Evolutionary conservation across 129 eudicot genomes (phyloP), one percentile per base, ranked within the genome.

Genomic region (Tanacetum coccineum): DNA sequence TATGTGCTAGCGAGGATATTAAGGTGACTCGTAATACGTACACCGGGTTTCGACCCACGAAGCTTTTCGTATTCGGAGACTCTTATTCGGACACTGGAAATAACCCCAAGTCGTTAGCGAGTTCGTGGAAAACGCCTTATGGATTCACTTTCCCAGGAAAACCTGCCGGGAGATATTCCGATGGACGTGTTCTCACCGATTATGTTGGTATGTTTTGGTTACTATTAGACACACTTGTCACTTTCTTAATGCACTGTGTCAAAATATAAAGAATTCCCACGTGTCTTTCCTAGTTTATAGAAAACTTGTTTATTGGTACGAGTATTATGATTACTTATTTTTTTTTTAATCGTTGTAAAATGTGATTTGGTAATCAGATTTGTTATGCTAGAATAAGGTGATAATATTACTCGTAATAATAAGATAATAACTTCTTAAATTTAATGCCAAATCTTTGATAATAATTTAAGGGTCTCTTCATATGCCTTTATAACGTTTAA

Each of bases 141-240:
- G 97, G 97, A 42, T 59, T 62, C 22, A 87, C 97, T 49, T 91
- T 91, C 30, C 97, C 97, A 67, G 97, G 97, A 2, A 91, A 91
- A 66, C 97, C 97, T n/a, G 76, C 90, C 77, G 97, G 97, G 54
- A 76, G 97, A n/a, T 91, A 87, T 44, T 91, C 97, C 78, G 95
- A 91, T 70, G 97, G 97, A 56, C 90, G 93, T 36, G 79, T 91
- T 3, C 85, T 87, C 82, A 87, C 97, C 65, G 97, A 91, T 75
- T 91, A 76, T 80, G 32, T 91, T 15, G 97, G 97, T 87, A 84
- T 12, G 56, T 70, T 45, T 4, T 22, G 18, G 47, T n/a, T 67
- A 11, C 61, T 36, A 5, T 5, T 36, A 8, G 7, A 36, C 42
- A 36, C 9, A 6, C 42, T 6, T 6, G 5, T 36, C 42, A 36